A percentile compares a stretch with the other conserved stretches of the same genome.
Evolutionary conservation across 1,139 yeast species (phyloP).

Genomic region (Magnusiomyces tetraspermus): DNA sequence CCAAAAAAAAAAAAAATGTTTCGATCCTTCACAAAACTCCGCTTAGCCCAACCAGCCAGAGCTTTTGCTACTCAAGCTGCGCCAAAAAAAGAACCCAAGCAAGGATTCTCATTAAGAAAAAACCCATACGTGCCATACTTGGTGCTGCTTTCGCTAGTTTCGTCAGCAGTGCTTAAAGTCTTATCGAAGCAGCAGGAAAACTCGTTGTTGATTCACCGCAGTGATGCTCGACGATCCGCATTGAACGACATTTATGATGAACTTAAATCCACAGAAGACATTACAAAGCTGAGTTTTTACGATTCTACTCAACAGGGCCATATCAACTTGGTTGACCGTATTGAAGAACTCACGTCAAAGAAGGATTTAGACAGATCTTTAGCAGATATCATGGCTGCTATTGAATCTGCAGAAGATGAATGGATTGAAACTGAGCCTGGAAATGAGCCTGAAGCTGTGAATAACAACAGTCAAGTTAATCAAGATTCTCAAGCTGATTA

Average conservation of each 20-base stretch:
- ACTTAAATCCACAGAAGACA: conserved; percentile 6
- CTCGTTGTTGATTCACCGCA: conserved; percentile 5
- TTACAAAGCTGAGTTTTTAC: neutral
- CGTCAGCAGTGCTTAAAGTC: conserved; percentile 13
- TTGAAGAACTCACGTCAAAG: conserved; percentile 4
- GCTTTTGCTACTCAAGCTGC: neutral
- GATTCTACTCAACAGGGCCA: neutral
- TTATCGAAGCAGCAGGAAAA: conserved; percentile 12
- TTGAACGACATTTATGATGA: conserved; percentile 3
- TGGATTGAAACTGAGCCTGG: conserved; percentile 14
- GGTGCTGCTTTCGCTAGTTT: conserved; percentile 10
- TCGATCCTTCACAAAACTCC: neutral
- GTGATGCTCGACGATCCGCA: conserved; percentile 3
- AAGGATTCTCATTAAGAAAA: neutral
- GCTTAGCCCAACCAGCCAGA: neutral
- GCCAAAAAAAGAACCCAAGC: neutral
- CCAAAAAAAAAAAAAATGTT: no score
- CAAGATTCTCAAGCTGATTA: no score
- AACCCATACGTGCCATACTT: conserved; percentile 15
- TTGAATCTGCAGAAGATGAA: conserved; percentile 13
- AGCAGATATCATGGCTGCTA: conserved; percentile 13
- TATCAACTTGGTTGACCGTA: conserved; percentile 9
- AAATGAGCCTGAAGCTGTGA: neutral
- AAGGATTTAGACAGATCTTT: conserved; percentile 12
- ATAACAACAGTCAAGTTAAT: neutral